These are phyloP conservation scores for Mortierella sp. DNA, from an alignment of 371 early-diverging fungal species.

Conservation along the genomic window DNA sequence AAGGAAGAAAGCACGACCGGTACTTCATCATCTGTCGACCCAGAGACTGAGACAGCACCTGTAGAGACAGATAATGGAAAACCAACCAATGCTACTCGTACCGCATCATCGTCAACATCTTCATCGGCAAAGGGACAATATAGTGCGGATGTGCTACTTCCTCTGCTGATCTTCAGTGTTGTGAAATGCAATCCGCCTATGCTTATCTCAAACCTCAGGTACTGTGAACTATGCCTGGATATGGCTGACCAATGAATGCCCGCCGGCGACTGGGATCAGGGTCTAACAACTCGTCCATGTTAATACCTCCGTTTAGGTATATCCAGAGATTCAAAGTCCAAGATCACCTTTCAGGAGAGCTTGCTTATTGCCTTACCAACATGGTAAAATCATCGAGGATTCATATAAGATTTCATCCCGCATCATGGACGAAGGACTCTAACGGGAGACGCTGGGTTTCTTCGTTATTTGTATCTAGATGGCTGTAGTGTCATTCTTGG, in stretches of 20 bases:
- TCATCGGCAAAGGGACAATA: slow-evolving; percentile 39
- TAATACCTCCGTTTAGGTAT: slow-evolving; percentile 9
- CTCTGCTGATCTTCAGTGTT: slow-evolving; percentile 74
- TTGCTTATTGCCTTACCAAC: slow-evolving; percentile 60
- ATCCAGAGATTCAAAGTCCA: slow-evolving; percentile 64
- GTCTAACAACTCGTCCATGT: too few species aligned
- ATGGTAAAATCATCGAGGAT: slow-evolving; percentile 24
- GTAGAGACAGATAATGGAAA: not conserved
- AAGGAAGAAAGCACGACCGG: too few species aligned
- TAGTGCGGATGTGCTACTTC: slow-evolving; percentile 73
- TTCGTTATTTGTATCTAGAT: slow-evolving; percentile 12
- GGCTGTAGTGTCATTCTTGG: slow-evolving; percentile 48
- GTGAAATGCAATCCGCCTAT: slow-evolving; percentile 75
- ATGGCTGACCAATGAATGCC: too few species aligned
- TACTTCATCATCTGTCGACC: too few species aligned
- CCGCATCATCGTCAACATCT: slow-evolving; percentile 12
- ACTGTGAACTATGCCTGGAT: too few species aligned
- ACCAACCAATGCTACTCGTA: slow-evolving; percentile 8
- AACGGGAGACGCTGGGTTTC: too few species aligned
- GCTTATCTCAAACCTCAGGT: slow-evolving; percentile 70
- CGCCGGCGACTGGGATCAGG: too few species aligned
- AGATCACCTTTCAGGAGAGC: slow-evolving; percentile 59
- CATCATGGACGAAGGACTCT: too few species aligned
- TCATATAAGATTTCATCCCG: not conserved
- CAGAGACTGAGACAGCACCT: not conserved